phyloP scores from a whole-genome alignment of 371 early-diverging fungal genomes.

The Lichtheimia corymbifera region DNA sequence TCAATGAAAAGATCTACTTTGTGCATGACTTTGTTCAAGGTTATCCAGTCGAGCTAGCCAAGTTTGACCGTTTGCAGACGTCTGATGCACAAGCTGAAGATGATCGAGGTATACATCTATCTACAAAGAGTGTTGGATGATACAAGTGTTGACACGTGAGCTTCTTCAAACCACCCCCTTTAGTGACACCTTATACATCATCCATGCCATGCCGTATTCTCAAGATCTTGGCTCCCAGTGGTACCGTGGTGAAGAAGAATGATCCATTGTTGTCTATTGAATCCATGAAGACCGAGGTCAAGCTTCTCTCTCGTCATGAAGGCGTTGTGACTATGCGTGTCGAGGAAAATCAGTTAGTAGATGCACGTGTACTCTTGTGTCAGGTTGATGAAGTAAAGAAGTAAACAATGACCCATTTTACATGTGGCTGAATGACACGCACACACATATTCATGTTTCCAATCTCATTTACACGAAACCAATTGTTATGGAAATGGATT shows the following conservation, averaged over 20 bases:
- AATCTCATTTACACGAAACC: neutral
- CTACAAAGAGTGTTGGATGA: slow-evolving; percentile 8
- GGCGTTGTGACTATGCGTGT: slow-evolving; percentile 65
- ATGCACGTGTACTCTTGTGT: slow-evolving; percentile 68
- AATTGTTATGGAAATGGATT: neutral
- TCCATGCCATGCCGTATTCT: slow-evolving; percentile 78
- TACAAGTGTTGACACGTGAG: neutral
- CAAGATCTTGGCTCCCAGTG: slow-evolving; percentile 56
- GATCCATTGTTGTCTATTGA: slow-evolving; percentile 70
- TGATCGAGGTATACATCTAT: slow-evolving; percentile 50
- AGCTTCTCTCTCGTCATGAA: slow-evolving; percentile 61
- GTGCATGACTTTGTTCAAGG: slow-evolving; percentile 60
- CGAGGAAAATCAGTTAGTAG: slow-evolving; percentile 65
- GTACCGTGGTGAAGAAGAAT: slow-evolving; percentile 61
- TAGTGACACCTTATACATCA: slow-evolving; percentile 69
- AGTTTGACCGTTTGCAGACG: slow-evolving; percentile 52
- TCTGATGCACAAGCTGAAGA: slow-evolving; percentile 41
- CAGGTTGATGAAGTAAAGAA: slow-evolving; percentile 47
- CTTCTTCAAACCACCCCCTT: neutral
- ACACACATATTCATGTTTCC: neutral
- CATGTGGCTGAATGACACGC: no score
- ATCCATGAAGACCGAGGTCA: slow-evolving; percentile 79
- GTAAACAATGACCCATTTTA: slow-evolving; percentile 4
- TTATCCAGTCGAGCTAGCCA: slow-evolving; percentile 49
- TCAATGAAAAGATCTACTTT: slow-evolving; percentile 49